Evolutionary conservation across 352 stramenopile genomes (phyloP), one percentile per base, ranked within the genome.

Genomic region (Phytophthora chlamydospora): DNA sequence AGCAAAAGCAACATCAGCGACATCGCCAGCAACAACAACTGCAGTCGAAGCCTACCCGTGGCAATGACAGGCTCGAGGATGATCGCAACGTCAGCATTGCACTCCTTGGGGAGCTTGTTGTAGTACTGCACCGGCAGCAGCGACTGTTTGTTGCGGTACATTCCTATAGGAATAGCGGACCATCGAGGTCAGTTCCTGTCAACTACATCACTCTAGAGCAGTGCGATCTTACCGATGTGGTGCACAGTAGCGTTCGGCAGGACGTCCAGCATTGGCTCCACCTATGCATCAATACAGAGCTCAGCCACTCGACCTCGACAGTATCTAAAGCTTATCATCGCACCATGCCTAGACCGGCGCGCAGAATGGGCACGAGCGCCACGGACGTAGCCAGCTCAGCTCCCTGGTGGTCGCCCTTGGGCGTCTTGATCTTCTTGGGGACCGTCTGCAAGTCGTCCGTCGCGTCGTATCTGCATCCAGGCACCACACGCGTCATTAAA

Each of bases 101-200:
- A 97, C 62, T 97, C 82, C 54, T 98, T 97, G 2, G 97, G 97
- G 3, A 99, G 78, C 62, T 98, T 96, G 86, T 99, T 99, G 81
- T 99, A 99, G 83, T 99, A 99, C 65, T 99, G 93, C n/a, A 99
- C 95, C 3, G 96, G 97, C 27, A 98, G 63, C 8, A 98, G 75
- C 41, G 83, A 93, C 43, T 93, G 79, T 54, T 97, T 97, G 72
- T 93, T 91, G 51, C 88, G 85, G 71, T 97, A 97, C 83, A 95
- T 95, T 43, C 85, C 85, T 92, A 38, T 0, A 17, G 8, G 24
- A 29, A 29, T 29, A 29, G 31, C 6, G 35, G 10, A 39, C 2
- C 13, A 42, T 7, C 9, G 27, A 27, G 7, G n/a, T 70, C 21
- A 74, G 19, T 21, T 35, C 17, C 24, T 33, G 6, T 24, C 16